Evolutionary conservation across 2,329 filamentous ascomycete genomes (phyloP).

Genomic region (Nigrospora sphaerica): DNA sequence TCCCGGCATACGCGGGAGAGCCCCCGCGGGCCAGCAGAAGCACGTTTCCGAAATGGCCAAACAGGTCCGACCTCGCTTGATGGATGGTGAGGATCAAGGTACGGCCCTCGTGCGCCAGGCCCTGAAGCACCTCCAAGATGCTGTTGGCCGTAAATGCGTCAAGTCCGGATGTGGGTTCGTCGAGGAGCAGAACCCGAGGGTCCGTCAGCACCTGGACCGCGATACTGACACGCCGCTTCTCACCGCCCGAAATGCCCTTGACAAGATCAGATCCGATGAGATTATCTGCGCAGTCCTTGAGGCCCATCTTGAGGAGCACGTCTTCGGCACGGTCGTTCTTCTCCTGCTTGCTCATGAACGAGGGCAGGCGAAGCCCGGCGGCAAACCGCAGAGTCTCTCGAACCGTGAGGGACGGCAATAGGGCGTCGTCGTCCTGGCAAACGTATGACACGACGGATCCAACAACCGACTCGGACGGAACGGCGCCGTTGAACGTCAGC

Average conservation of each 20-base stretch:
- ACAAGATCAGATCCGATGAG: constrained; percentile 64
- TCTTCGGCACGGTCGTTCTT: constrained; percentile 64
- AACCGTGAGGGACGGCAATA: constrained; percentile 68
- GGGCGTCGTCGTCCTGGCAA: constrained; percentile 69
- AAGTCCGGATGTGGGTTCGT: constrained; percentile 70
- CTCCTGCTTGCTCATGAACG: constrained; percentile 61
- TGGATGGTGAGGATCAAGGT: constrained; percentile 74
- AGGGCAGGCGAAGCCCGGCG: constrained; percentile 62
- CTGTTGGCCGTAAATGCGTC: constrained; percentile 74
- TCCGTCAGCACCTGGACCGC: constrained; percentile 73
- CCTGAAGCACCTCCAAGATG: constrained; percentile 66
- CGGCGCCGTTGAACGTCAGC: constrained; percentile 63
- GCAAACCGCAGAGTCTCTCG: constrained; percentile 67
- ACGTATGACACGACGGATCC: constrained; percentile 70
- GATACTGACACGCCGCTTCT: constrained; percentile 72
- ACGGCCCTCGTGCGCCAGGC: constrained; percentile 64
- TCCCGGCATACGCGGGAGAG: constrained; percentile 59
- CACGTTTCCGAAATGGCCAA: constrained; percentile 64
- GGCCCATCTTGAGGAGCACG: constrained; percentile 65
- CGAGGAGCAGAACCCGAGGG: constrained; percentile 63
- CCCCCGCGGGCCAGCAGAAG: constrained; percentile 66
- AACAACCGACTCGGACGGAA: constrained; percentile 61
- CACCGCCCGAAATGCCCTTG: constrained; percentile 74
- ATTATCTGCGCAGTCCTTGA: constrained; percentile 73
- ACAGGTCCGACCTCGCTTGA: constrained; percentile 67